Conservation (phyloP, 768 basidiomycete genomes). For the Phaeotremella skinneri region DNA sequence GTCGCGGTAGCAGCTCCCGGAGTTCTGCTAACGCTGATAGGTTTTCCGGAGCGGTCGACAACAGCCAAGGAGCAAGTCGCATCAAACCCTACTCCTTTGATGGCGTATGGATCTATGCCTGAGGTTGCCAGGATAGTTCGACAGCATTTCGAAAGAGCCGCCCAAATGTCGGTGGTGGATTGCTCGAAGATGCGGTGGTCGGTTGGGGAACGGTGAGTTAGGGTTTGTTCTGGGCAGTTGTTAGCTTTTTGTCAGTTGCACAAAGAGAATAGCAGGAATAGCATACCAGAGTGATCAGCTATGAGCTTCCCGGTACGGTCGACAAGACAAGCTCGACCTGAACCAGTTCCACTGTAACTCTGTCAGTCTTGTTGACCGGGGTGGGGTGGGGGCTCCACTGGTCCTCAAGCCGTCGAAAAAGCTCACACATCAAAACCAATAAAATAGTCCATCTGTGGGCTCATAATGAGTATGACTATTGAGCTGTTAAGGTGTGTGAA, state of each 20-base stretch:
- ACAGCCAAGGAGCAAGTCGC: slow-evolving; percentile 96
- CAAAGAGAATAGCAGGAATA: slow-evolving; percentile 1
- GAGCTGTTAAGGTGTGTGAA: neutral
- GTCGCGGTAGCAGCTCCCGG: neutral
- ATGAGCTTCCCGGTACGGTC: slow-evolving; percentile 65
- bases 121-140: slow-evolving; percentile 60
- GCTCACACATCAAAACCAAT: slow-evolving; percentile 57
- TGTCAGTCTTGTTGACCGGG: neutral
- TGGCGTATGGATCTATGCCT: slow-evolving; percentile 58
- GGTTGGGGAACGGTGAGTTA: slow-evolving; percentile 74
- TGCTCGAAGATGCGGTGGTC: slow-evolving; percentile 97
- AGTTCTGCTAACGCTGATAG: slow-evolving; percentile 65
- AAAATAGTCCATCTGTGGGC: slow-evolving; percentile 52
- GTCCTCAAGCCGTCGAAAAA: too few relatives aligned
- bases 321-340: slow-evolving; percentile 81
- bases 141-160: slow-evolving; percentile 60
- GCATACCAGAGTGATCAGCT: slow-evolving; percentile 65
- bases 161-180: slow-evolving; percentile 85
- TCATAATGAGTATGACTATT: too few relatives aligned
- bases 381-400: too few relatives aligned
- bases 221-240: slow-evolving; percentile 61
- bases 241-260: slow-evolving; percentile 4
- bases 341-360: slow-evolving; percentile 76
- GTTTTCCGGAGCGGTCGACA: slow-evolving; percentile 64
- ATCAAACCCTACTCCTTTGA: slow-evolving; percentile 90